Evolutionary conservation across 2,329 filamentous ascomycete species (phyloP), one percentile per base, ranked within the genome.

Genomic region (Exophiala spinifera): DNA sequence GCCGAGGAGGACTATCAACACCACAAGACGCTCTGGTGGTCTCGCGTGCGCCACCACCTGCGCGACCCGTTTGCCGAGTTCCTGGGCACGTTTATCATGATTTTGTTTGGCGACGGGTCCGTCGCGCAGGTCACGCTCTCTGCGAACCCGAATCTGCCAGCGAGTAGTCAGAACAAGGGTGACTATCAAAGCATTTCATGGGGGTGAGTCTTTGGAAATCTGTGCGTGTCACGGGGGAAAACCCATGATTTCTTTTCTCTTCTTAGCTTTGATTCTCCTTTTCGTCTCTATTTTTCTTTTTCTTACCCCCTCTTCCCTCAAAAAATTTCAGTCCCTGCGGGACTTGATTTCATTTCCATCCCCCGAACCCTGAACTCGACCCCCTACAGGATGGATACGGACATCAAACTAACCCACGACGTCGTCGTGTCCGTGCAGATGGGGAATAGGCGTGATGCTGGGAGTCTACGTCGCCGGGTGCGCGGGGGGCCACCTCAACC

Each of bases 91-190:
- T 81, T 86, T 67, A 74, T 82, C 51, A 72, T 86, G 64, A 74
- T 86, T 46, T 67, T 86, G 42, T 86, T 86, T 61, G 83, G 83
- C 4, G 79, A 85, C 58, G 82, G 81, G 21, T 77, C 79, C 51
- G 81, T 86, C 5, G 83, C 83, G 3, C 83, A 86, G 66, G 82
- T 84, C 3, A 69, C 80, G 0, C 71, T 86, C 11, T 81, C 77
- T 40, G 50, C 57, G 15, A 62, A 62, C 39, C 49, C 57, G n/a
- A 60, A 60, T 11, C 45, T 64, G 11, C 60, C 63, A 10, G 14
- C 15, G 20, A 44, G 57, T 14, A 56, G 58, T 36, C 66, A 63
- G 50, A 60, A 65, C 34, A 63, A 60, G 48, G 65, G 66, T 13
- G 63, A 68, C 48, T 75, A 74, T 60, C 72, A 75, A 57, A 71